Evolutionary conservation across 2,329 filamentous ascomycete genomes (phyloP).

Genomic region (Madurella mycetomatis): DNA sequence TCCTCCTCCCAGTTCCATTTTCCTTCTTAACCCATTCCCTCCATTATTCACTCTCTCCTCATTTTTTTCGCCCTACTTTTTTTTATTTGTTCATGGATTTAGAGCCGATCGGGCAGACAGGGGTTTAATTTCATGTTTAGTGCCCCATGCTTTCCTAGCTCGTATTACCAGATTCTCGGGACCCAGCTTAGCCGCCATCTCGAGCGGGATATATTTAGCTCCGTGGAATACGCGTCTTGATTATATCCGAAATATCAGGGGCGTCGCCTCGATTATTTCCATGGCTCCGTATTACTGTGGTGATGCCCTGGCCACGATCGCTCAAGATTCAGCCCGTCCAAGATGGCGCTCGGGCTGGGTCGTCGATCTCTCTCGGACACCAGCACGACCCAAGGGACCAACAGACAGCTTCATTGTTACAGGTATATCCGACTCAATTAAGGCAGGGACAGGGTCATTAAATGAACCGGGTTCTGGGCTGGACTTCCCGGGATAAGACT

Average conservation of each 20-base stretch:
- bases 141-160: background rate
- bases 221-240: background rate
- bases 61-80: no score
- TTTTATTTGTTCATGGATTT: no score
- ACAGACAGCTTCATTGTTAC: background rate
- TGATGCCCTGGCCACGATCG: background rate
- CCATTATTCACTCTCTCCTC: no score
- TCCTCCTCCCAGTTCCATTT: no score
- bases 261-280: no score
- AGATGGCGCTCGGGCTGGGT: conserved; percentile 1
- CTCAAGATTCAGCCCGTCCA: background rate
- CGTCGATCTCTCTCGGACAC: background rate
- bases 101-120: background rate
- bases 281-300: background rate
- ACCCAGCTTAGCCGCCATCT: background rate
- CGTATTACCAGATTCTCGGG: background rate
- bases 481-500: background rate
- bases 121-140: background rate
- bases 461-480: conserved; percentile 9
- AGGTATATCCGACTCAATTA: background rate
- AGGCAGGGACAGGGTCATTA: background rate
- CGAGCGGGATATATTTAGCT: background rate
- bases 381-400: background rate
- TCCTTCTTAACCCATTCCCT: no score
- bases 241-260: background rate